A percentile compares a stretch with the other conserved stretches of the same genome.
Conservation (phyloP, 2,329 filamentous ascomycete genomes). For the Chaetomium sp. region DNA sequence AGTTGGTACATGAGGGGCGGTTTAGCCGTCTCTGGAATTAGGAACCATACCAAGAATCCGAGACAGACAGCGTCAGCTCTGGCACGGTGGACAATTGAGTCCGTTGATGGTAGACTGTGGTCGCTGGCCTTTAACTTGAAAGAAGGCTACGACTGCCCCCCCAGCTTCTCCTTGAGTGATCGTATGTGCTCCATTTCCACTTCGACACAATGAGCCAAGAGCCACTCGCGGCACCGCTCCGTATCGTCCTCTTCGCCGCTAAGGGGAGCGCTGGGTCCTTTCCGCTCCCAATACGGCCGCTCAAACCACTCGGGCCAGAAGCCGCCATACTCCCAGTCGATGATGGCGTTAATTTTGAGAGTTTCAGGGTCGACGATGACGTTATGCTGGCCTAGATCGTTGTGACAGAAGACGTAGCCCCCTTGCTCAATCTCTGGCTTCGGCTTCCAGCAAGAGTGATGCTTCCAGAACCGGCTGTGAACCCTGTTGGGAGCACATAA, state of each 20-base stretch:
- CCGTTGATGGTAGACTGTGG: no score
- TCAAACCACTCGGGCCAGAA: neutral
- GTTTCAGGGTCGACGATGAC: neutral
- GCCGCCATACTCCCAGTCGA: conserved; percentile 2
- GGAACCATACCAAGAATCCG: no score
- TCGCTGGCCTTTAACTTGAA: no score
- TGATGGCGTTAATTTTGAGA: neutral
- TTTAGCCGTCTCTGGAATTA: no score
- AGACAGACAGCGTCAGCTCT: no score
- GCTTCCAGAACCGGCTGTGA: neutral
- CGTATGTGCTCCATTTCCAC: neutral
- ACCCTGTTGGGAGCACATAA: neutral
- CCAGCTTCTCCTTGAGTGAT: neutral
- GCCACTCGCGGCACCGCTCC: neutral
- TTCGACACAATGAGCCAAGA: neutral
- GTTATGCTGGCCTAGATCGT: neutral
- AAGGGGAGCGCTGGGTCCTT: neutral
- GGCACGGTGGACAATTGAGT: no score
- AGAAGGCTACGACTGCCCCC: no score
- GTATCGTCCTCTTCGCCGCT: neutral
- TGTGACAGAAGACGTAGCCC: neutral
- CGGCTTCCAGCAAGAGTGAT: neutral
- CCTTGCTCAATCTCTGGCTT: neutral
- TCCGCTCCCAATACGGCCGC: neutral
- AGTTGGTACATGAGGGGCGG: no score